Base-by-base conservation (phyloP, 371 early-diverging fungal species). In the Zopfochytrium polystomum region DNA sequence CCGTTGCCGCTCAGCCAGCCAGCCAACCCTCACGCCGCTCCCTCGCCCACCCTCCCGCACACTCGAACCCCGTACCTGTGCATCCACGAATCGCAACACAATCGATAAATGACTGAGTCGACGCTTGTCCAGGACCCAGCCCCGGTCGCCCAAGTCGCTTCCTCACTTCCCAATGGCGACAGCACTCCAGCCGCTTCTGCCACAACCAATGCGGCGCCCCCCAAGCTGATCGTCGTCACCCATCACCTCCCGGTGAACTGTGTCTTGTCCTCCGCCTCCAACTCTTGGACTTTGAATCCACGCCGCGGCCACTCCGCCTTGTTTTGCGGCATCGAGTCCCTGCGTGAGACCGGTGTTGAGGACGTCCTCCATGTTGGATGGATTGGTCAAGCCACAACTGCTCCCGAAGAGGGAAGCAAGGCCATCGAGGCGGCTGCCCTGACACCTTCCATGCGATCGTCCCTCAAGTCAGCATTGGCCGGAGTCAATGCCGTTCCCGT, bases 301-400 rank as follows among this genome's bases (percentile, higher is more conserved):
- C 78, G 91, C 27, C 73, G 81, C 6, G 89, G 88, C 25, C 91
- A 89, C 67, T 78, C 84, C 20, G 90, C 91, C 29, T 82, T 91
- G 74, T 88, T 87, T 60, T 75, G 85, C 25, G 90, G 89, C 34
- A 81, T 90, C 32, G 64, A 71, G 33, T 82, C 91, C 87, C 65
- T 77, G 82, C n/a, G 87, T 90, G 27, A 81, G 88, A 74, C 87
- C 86, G 55, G 75, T 86, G 15, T 9, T 20, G 34, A 63, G 18
- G 44, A 63, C 25, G 57, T 72, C n/a, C 52, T 85, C 34, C 81
- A 84, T 60, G 77, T 90, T 61, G 90, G 90, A 27, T 87, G 84
- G 81, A 71, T 80, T 15, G 90, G 89, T 3, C 66, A 76, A 29
- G 45, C 60, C 27, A n/a, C 56, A 29, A 13, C 58, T 22, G 46